Conservation (phyloP, 805 yeast species). For the Candida maesae region DNA sequence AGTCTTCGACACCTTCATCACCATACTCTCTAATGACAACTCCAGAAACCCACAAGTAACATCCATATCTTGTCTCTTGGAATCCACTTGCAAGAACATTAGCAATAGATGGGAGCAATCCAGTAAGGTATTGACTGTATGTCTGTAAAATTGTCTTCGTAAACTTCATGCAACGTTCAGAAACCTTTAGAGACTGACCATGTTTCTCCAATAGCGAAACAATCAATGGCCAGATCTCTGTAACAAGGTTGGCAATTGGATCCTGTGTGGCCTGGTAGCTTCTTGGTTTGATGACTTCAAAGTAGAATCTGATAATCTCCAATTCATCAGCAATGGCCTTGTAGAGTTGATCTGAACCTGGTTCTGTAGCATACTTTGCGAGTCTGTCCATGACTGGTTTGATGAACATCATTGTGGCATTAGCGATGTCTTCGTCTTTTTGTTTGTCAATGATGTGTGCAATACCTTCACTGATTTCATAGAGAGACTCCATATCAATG, state of each 20-base stretch:
- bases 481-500: conserved; percentile 64
- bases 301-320: conserved; percentile 61
- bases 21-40: conserved; percentile 71
- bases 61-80: conserved; percentile 64
- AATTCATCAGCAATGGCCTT: conserved; percentile 65
- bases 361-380: conserved; percentile 22
- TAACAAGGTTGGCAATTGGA: conserved; percentile 51
- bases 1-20: conserved; percentile 46
- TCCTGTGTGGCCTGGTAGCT: conserved; percentile 28
- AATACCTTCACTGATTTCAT: conserved; percentile 85
- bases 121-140: conserved; percentile 50
- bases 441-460: conserved; percentile 74
- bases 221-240: conserved; percentile 60
- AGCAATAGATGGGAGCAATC: conserved; percentile 62
- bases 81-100: conserved; percentile 68
- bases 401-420: conserved; percentile 59
- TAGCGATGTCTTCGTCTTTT: conserved; percentile 47
- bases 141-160: conserved; percentile 63
- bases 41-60: conserved; percentile 90
- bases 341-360: conserved; percentile 34
- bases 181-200: conserved; percentile 58
- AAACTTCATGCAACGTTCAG: conserved; percentile 72
- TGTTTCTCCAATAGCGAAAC: conserved; percentile 44
- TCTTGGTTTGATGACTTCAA: conserved; percentile 50
- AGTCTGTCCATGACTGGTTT: conserved; percentile 56